Evolutionary conservation across 257 asterid species (phyloP).

Genomic region (Solanum phureja): DNA sequence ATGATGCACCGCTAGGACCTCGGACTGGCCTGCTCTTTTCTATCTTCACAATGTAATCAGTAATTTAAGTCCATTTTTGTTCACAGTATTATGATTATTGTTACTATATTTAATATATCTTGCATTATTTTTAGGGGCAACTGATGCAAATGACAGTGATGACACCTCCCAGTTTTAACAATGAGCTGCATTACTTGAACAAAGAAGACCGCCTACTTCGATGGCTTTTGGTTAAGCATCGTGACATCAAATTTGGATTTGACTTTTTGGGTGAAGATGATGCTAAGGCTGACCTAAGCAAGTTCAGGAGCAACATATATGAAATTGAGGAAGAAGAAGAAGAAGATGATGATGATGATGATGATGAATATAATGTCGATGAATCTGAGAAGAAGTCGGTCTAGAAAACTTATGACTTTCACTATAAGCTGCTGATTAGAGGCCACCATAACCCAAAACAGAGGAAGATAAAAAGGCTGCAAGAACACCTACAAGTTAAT

Average conservation of each 20-base stretch:
- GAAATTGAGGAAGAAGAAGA: background rate
- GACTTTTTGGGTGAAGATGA: conserved; percentile 17
- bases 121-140: conserved; percentile 28
- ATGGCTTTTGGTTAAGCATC: conserved; percentile 72
- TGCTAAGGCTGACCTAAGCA: background rate
- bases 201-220: conserved; percentile 82
- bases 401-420: background rate
- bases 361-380: background rate
- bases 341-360: background rate
- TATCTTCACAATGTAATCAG: background rate
- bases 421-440: background rate
- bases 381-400: background rate
- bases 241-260: conserved; percentile 30
- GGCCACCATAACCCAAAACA: background rate
- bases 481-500: background rate
- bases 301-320: background rate
- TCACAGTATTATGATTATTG: background rate
- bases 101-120: background rate
- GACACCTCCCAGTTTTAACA: conserved; percentile 75
- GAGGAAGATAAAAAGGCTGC: background rate
- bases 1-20: background rate
- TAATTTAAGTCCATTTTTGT: background rate
- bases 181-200: conserved; percentile 66
- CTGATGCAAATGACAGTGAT: conserved; percentile 77
- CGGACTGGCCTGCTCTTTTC: background rate